These are phyloP conservation scores for Neonectria faginata DNA, from an alignment of 2,329 filamentous ascomycete genomes.

Conservation along the genomic window DNA sequence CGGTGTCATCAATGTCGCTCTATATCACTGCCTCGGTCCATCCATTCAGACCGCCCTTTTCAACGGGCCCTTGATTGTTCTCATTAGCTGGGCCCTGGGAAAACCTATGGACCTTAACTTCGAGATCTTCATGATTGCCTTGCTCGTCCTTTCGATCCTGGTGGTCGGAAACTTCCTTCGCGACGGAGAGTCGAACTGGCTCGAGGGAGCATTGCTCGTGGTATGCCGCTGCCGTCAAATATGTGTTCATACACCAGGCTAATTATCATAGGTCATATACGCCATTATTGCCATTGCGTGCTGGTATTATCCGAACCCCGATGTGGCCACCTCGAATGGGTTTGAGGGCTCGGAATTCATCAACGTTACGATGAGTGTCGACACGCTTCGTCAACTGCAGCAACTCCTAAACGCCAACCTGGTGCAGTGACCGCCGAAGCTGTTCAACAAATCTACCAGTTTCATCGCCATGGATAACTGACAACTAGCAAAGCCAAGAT, in stretches of 20 bases:
- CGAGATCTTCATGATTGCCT: slow-evolving; percentile 79
- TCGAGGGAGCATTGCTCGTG: slow-evolving; percentile 78
- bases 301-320: slow-evolving; percentile 59
- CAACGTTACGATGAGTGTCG: slow-evolving; percentile 48
- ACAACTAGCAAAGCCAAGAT: not conserved
- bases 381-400: slow-evolving; percentile 45
- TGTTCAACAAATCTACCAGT: not conserved
- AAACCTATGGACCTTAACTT: slow-evolving; percentile 78
- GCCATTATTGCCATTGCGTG: slow-evolving; percentile 59
- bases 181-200: slow-evolving; percentile 80
- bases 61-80: slow-evolving; percentile 77
- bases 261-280: slow-evolving; percentile 51
- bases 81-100: slow-evolving; percentile 76
- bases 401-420: slow-evolving; percentile 39
- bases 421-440: slow-evolving; percentile 11
- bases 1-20: slow-evolving; percentile 74
- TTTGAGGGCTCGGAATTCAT: slow-evolving; percentile 40
- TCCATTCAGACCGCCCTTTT: slow-evolving; percentile 81
- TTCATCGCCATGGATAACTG: not conserved
- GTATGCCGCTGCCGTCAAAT: slow-evolving; percentile 47
- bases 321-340: slow-evolving; percentile 51
- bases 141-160: slow-evolving; percentile 79
- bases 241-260: not conserved
- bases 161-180: slow-evolving; percentile 81
- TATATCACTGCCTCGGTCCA: slow-evolving; percentile 78